Evolutionary conservation across 768 basidiomycete genomes (phyloP).

Genomic region (Polyporus arcularius): DNA sequence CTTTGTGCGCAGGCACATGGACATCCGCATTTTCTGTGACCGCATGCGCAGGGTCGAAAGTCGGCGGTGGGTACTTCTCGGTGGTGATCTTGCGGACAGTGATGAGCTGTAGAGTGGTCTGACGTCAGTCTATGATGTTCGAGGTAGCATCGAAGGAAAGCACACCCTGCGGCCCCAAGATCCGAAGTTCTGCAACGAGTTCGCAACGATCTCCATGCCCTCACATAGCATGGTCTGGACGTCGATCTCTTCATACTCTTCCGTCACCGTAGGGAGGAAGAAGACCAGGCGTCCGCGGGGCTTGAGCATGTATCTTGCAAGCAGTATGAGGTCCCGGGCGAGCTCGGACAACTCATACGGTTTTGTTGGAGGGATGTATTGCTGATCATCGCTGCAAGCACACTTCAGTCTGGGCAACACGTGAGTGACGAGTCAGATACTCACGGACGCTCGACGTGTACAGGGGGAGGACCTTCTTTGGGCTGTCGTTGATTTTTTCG

Average conservation of each 20-base stretch:
- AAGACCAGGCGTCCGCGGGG: constrained; percentile 91
- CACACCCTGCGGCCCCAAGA: constrained; percentile 91
- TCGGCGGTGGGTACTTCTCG: constrained; percentile 49
- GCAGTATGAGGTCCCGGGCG: constrained; percentile 74
- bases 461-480: constrained; percentile 35
- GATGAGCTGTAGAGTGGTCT: constrained; percentile 63
- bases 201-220: constrained; percentile 87
- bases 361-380: constrained; percentile 86
- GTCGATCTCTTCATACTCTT: constrained; percentile 89
- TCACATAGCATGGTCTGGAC: constrained; percentile 74
- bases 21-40: constrained; percentile 10
- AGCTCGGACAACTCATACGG: constrained; percentile 92
- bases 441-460: constrained; percentile 39
- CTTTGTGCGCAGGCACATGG: constrained; percentile 81
- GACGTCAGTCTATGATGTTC: background rate
- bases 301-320: constrained; percentile 82
- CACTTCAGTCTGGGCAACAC: background rate
- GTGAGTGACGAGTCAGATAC: constrained; percentile 22
- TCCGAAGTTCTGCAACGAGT: constrained; percentile 91
- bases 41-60: constrained; percentile 44
- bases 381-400: constrained; percentile 50
- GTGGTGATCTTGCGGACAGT: constrained; percentile 77
- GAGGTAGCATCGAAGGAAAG: constrained; percentile 5
- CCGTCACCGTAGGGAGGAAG: constrained; percentile 91
- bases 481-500: constrained; percentile 51